Evolutionary conservation across 805 yeast genomes (phyloP).

Genomic region (Hanseniaspora pseudoguilliermondii): DNA sequence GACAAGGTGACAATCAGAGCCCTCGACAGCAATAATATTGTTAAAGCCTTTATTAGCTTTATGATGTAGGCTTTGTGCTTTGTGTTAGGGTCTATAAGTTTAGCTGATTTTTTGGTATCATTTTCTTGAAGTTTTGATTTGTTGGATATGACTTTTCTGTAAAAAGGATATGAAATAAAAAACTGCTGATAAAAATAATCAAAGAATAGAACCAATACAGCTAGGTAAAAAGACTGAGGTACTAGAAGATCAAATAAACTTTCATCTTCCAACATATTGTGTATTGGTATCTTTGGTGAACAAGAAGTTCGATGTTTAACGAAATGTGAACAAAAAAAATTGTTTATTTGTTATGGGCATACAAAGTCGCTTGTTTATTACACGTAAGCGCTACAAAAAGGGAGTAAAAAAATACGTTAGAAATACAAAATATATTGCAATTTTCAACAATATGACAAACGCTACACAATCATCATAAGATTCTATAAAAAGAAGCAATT

Average conservation of each 20-base stretch:
- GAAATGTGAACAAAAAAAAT: background rate
- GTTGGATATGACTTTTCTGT: constrained; percentile 4
- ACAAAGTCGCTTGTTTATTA: too few relatives aligned
- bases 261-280: constrained; percentile 19
- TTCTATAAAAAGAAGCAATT: too few relatives aligned
- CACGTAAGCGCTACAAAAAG: too few relatives aligned
- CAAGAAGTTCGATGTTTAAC: too few relatives aligned
- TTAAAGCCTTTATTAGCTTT: constrained; percentile 1
- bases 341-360: too few relatives aligned
- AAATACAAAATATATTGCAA: too few relatives aligned
- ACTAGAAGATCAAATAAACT: constrained; percentile 23
- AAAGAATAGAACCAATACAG: constrained; percentile 27
- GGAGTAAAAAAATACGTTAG: too few relatives aligned
- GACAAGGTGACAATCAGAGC: constrained; percentile 6
- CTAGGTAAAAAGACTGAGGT: constrained; percentile 26
- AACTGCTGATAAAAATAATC: constrained; percentile 25
- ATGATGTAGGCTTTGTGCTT: background rate
- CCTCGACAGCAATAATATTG: constrained; percentile 4
- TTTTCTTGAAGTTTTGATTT: constrained; percentile 5
- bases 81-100: background rate
- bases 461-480: too few relatives aligned
- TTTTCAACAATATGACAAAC: too few relatives aligned
- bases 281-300: too few relatives aligned
- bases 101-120: background rate
- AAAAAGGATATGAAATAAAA: background rate